These are phyloP conservation scores for Emergomyces orientalis DNA, from an alignment of 2,329 filamentous ascomycete species.

Conservation along the genomic window DNA sequence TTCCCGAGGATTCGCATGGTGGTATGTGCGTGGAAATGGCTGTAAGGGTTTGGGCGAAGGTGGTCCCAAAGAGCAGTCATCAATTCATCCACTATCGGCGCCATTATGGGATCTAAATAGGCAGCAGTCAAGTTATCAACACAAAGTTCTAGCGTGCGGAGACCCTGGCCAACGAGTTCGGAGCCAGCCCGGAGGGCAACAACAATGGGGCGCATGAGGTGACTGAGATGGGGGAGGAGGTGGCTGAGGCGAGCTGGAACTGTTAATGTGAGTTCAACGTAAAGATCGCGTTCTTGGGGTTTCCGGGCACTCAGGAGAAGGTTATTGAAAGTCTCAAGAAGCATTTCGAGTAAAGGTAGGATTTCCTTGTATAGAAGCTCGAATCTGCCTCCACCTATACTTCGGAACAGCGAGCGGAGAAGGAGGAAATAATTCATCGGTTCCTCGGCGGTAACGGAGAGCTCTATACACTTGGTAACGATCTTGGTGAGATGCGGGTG, in stretches of 20 bases:
- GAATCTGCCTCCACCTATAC: constrained; percentile 93
- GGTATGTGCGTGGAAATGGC: constrained; percentile 94
- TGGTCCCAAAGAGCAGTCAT: constrained; percentile 98
- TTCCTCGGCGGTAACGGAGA: constrained; percentile 90
- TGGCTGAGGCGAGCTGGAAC: constrained; percentile 92
- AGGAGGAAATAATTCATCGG: constrained; percentile 98
- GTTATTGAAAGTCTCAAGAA: constrained; percentile 94
- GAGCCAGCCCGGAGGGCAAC: constrained; percentile 85
- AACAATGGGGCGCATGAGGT: constrained; percentile 94
- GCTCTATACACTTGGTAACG: constrained; percentile 90
- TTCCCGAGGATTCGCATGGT: constrained; percentile 97
- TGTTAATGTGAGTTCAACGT: constrained; percentile 92
- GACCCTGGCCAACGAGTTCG: constrained; percentile 86
- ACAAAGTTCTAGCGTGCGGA: constrained; percentile 88
- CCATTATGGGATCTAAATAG: constrained; percentile 98
- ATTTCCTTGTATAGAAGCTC: constrained; percentile 99
- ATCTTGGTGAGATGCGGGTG: constrained; percentile 95
- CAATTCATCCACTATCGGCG: constrained; percentile 93
- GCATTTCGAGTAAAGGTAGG: constrained; percentile 88
- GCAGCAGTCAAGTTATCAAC: constrained; percentile 97
- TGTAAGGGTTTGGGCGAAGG: constrained; percentile 85
- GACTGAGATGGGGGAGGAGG: constrained; percentile 86
- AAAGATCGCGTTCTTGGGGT: constrained; percentile 83
- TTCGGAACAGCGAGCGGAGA: constrained; percentile 82
- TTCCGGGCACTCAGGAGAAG: constrained; percentile 83